These are phyloP conservation scores for Corymbia citriodora DNA, from an alignment of 441 rosid species.

Conservation along the genomic window DNA sequence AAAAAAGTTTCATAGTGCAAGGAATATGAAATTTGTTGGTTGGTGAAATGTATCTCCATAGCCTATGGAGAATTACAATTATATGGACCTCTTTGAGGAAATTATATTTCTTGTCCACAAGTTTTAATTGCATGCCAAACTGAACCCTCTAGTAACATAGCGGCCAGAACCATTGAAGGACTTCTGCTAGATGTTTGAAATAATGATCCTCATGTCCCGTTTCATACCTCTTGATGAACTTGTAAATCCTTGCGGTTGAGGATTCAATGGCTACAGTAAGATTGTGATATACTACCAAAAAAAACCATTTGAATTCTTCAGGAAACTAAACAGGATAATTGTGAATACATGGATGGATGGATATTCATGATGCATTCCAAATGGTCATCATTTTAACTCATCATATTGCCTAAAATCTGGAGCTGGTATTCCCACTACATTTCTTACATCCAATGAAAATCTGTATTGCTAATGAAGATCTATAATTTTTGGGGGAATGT, in stretches of 20 bases:
- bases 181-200: fast-evolving
- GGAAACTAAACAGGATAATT: not conserved
- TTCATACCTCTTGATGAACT: not conserved
- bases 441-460: not conserved
- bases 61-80: not conserved
- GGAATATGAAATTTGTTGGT: not conserved
- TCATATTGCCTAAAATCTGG: not conserved
- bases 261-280: not conserved
- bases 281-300: not conserved
- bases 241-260: not conserved
- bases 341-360: not conserved
- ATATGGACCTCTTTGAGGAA: not conserved
- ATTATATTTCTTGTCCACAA: not conserved
- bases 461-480: not conserved
- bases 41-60: not conserved
- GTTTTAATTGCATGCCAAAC: not conserved
- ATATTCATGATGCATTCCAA: not conserved
- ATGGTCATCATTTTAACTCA: not conserved
- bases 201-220: not conserved
- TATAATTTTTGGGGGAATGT: not conserved
- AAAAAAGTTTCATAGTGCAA: not conserved
- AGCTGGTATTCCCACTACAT: not conserved
- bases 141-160: not conserved
- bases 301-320: not conserved
- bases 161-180: not conserved